Evolutionary conservation across 1,139 yeast species (phyloP).

Genomic region (Candida tetrigidarum): DNA sequence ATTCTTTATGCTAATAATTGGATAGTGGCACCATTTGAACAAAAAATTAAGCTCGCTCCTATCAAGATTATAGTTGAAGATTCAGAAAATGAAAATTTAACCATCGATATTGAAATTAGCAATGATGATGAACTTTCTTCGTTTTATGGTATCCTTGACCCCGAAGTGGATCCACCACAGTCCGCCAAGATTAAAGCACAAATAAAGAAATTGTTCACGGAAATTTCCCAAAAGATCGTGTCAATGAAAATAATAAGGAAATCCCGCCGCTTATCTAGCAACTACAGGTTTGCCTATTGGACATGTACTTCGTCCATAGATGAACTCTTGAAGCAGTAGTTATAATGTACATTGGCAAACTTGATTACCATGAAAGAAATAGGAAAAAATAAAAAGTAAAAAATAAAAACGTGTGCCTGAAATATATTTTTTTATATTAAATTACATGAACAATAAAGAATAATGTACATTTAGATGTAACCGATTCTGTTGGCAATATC

Average conservation of each 20-base stretch:
- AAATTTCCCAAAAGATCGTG: background rate
- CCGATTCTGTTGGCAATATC: conserved; percentile 99
- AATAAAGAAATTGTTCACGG: background rate
- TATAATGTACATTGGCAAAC: background rate
- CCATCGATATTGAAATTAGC: conserved; percentile 28
- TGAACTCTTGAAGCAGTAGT: background rate
- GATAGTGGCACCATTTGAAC: conserved; percentile 32
- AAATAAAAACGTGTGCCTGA: conserved; percentile 5
- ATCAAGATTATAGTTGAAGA: conserved; percentile 28
- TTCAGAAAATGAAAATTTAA: background rate
- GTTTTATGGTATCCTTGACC: conserved; percentile 32
- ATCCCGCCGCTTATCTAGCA: background rate
- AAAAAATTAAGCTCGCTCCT: conserved; percentile 32
- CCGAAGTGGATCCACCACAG: conserved; percentile 28
- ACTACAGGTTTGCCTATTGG: conserved; percentile 8
- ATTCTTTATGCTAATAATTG: conserved; percentile 25
- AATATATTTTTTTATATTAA: conserved; percentile 7
- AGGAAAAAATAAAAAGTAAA: too few species aligned
- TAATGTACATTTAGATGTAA: conserved; percentile 63
- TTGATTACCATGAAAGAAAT: background rate
- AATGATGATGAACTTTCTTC: conserved; percentile 30
- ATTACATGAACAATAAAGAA: conserved; percentile 8
- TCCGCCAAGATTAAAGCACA: conserved; percentile 5
- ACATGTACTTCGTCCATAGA: conserved; percentile 4
- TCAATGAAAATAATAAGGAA: background rate